Conservation (phyloP, 140 eudicot species). For the Ambrosia hybrid region DNA sequence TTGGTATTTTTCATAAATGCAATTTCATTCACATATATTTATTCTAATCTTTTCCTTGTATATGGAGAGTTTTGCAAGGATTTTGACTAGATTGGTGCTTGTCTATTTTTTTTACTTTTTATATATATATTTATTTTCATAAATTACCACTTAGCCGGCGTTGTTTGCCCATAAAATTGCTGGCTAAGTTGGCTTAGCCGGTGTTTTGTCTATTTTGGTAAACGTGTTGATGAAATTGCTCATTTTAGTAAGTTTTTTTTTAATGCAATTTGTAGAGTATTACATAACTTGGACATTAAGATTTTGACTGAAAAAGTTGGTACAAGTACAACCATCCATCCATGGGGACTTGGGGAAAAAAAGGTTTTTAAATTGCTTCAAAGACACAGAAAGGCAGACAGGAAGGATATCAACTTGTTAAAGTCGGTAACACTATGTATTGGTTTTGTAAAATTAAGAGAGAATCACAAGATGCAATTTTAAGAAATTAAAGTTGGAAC, state of each 20-base stretch:
- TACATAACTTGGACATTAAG: not conserved
- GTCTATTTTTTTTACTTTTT: not conserved
- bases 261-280: not conserved
- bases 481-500: too few species aligned
- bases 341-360: not conserved
- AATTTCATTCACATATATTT: not conserved
- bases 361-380: not conserved
- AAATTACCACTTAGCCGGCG: too few species aligned
- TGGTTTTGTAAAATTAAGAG: not conserved
- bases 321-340: not conserved
- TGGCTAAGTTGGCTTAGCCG: too few species aligned
- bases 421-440: not conserved
- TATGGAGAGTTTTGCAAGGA: constrained; percentile 2
- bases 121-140: not conserved
- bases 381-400: constrained; percentile 4
- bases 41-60: not conserved
- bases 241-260: not conserved
- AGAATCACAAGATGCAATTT: too few species aligned
- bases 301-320: constrained; percentile 7
- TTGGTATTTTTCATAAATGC: constrained; percentile 18
- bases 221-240: too few species aligned
- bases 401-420: constrained; percentile 2
- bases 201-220: too few species aligned
- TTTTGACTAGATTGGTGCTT: not conserved
- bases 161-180: too few species aligned